Evolutionary conservation across 805 yeast species (phyloP), one percentile per base, ranked within the genome.

Genomic region (Kazachstania kunashirensis): DNA sequence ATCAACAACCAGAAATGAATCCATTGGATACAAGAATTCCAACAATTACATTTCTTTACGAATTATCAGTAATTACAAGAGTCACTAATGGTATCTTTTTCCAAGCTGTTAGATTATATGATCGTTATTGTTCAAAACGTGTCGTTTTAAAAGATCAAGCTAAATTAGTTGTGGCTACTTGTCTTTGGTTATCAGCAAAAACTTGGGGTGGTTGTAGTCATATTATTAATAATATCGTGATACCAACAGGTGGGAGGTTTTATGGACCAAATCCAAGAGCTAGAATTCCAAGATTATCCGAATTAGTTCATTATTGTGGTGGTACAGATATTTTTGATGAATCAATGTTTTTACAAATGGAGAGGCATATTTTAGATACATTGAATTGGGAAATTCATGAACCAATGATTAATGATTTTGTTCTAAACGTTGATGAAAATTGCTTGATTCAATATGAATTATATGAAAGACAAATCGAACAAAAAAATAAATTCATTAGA

Each of bases 111-210:
- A 77, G 79, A 48, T 68, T 88, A 36, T 82, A 89, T 43, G 98
- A 89, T 58, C 73, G 96, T 43, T 89, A 89, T 63, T 83, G 95
- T 55, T 81, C 95, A 36, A 81, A 79, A 49, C 70, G 97, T 48
- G 76, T 86, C 6, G 92, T 88, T 1, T 70, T 82, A 44, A 74
- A 79, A 46, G 88, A 83, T 40, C 97, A 88, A 61, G 78, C 84
- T 43, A 96, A 88, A 59, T 68, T 89, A 37, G 89, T 89, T 9
- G 85, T 94, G 23, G 82, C 94, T 42, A 84, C 95, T 4, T 84
- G 95, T 42, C 64, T 89, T 24, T 89, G 97, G 96, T 71, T 89
- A 23, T 84, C 95, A 2, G 79, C 95, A 18, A 89, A 89, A 57
- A 69, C 78, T n/a, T 73, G 73, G 50, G 84, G 84, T 33, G 84